A percentile compares a stretch with the other conserved stretches of the same genome.
Conservation (phyloP, 1,284 basidiomycete genomes). For the Microbotryum scabiosae region DNA sequence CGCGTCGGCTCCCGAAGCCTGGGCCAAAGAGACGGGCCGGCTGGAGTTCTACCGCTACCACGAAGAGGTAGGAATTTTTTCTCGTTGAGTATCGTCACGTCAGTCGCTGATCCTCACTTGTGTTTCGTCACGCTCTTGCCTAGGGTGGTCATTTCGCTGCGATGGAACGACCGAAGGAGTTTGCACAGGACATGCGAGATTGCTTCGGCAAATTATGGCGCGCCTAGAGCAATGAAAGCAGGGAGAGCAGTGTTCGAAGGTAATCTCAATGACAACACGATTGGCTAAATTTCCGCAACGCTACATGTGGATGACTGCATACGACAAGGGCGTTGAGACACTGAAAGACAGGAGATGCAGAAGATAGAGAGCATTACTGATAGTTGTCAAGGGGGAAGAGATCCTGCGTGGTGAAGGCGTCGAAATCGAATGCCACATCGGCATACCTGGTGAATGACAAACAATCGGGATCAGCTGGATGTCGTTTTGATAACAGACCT, state of each 20-base stretch:
- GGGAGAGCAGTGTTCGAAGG: no score
- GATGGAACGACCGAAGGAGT: constrained; percentile 39
- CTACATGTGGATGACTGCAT: no score
- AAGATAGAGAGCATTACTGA: not conserved
- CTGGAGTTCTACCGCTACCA: constrained; percentile 39
- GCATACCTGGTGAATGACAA: not conserved
- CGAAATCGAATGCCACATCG: constrained; percentile 11
- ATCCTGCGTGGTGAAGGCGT: constrained; percentile 5
- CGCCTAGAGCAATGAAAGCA: no score
- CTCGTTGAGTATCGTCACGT: not conserved
- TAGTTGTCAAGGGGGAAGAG: constrained; percentile 4
- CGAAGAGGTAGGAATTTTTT: constrained; percentile 33
- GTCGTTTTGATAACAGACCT: not conserved
- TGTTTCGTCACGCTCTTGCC: no score
- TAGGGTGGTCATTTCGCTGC: constrained; percentile 43
- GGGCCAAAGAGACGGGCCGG: constrained; percentile 39
- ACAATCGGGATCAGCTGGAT: not conserved
- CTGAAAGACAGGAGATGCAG: constrained; percentile 28
- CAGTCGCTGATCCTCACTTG: not conserved
- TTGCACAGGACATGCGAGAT: constrained; percentile 38
- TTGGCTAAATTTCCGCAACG: no score
- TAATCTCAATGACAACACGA: no score
- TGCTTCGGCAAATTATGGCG: constrained; percentile 36
- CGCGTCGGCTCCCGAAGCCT: constrained; percentile 38
- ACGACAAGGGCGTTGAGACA: no score